phyloP scores from a whole-genome alignment of 768 basidiomycete species.

The Termitomyces bulborhizus region DNA sequence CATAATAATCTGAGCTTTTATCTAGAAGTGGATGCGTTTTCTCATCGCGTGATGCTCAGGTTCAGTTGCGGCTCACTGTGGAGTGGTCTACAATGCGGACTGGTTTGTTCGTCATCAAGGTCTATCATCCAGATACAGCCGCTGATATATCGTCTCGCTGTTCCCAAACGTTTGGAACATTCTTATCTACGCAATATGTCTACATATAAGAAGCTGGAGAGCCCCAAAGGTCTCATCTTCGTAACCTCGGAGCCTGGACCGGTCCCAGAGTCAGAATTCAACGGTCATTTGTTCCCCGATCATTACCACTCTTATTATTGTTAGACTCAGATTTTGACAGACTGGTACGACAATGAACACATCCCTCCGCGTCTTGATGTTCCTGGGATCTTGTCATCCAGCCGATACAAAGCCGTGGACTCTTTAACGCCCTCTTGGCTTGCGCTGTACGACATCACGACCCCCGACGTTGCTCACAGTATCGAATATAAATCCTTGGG shows the following conservation, averaged over 20 bases:
- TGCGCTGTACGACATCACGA: slow-evolving; percentile 22
- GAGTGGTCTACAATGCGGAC: slow-evolving; percentile 4
- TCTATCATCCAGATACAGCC: background rate
- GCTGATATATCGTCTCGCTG: background rate
- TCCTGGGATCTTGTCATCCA: slow-evolving; percentile 18
- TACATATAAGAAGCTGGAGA: slow-evolving; percentile 3
- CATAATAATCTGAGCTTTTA: background rate
- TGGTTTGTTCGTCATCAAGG: slow-evolving; percentile 3
- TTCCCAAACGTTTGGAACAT: background rate
- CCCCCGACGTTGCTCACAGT: slow-evolving; percentile 15
- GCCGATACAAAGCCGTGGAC: slow-evolving; percentile 23
- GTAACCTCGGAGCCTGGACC: slow-evolving; percentile 11
- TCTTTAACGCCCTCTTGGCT: slow-evolving; percentile 22
- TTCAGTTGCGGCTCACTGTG: background rate
- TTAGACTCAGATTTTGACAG: slow-evolving; percentile 9
- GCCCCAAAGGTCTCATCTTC: slow-evolving; percentile 9
- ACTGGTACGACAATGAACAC: slow-evolving; percentile 29
- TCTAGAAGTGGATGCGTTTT: background rate
- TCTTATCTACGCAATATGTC: background rate
- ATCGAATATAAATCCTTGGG: slow-evolving; percentile 18
- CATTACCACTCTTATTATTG: background rate
- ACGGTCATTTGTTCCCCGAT: slow-evolving; percentile 9
- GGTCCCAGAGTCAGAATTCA: slow-evolving; percentile 21
- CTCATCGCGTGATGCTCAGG: background rate
- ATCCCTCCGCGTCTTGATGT: slow-evolving; percentile 20